Base-by-base conservation (phyloP, 148 eudicot genomes). In the Fagopyrum tataricum region DNA sequence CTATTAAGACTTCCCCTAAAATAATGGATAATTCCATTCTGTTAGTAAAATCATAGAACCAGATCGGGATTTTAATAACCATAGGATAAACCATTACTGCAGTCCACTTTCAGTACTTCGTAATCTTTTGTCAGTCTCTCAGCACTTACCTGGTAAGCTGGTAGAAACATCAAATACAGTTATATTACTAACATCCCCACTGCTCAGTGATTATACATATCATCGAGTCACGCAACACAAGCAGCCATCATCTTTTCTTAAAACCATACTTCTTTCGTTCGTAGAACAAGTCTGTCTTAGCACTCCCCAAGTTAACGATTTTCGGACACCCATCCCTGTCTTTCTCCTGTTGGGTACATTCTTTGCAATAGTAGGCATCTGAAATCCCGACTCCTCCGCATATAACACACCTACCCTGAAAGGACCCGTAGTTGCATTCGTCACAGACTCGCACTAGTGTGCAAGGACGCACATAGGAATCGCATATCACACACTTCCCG, bases 281-380 rank as follows among this genome's bases (percentile, higher is more conserved):
- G 24, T 75, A 75, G 77, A 75, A 75, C 59, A 75, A 48, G 14
- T 75, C 77, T 23, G 77, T 75, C 43, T 67, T 75, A 49, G 72
- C 77, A 75, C 77, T 75, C 21, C 77, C 77, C 59, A 67, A 39
- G 59, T 67, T 75, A 6, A 75, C 77, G n/a, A 75, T 75, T 67
- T 75, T 75, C 0, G 77, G 77, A 15, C 77, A 75, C 24, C 77
- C 77, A 18, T 75, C 77, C 17, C 77, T 75, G 67, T 75, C 77
- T 24, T 75, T 75, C 77, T 75, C 77, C 44, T 75, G 77, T 39
- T 75, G 77, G 0, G 77, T 75, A 39, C 77, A 67, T 70, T 75
- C 77, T 49, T 75, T 75, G 47, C 77, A 75, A 31, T 66, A 75
- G 72, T 67, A 75, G n/a, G 77, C 77, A 39, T 75, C 77, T 4